These are phyloP conservation scores for Pyrus hybrid DNA, from an alignment of 331 rosid genomes.

Conservation along the genomic window DNA sequence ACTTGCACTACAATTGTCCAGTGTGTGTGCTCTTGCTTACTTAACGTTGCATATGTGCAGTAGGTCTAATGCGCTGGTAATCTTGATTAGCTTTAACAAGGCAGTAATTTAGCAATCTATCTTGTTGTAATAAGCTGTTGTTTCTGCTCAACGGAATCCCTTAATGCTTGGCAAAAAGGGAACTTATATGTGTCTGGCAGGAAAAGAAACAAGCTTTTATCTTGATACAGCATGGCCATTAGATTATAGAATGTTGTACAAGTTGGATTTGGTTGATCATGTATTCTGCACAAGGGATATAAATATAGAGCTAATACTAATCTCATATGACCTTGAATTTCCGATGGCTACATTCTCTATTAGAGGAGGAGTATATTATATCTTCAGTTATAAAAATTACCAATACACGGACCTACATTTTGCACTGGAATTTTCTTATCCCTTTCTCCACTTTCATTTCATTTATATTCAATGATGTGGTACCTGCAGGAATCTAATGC, in stretches of 20 bases:
- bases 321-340: background rate
- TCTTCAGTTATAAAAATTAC: background rate
- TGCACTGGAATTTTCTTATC: background rate
- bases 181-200: background rate
- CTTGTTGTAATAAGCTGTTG: background rate
- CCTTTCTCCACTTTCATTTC: conserved; percentile 1
- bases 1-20: background rate
- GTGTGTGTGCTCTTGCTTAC: background rate
- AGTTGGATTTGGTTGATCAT: background rate
- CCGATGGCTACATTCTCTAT: background rate
- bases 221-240: background rate
- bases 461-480: conserved; percentile 7
- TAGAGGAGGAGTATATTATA: background rate
- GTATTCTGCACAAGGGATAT: background rate
- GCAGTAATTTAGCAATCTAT: background rate
- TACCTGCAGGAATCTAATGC: conserved; percentile 53
- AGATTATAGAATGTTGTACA: background rate
- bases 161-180: background rate
- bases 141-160: background rate
- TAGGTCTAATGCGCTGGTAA: background rate
- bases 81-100: background rate
- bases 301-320: background rate
- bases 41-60: background rate
- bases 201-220: background rate
- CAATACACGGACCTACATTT: background rate